These are phyloP conservation scores for Debaryomyces coudertii DNA, from an alignment of 1,139 yeast species.

Conservation along the genomic window DNA sequence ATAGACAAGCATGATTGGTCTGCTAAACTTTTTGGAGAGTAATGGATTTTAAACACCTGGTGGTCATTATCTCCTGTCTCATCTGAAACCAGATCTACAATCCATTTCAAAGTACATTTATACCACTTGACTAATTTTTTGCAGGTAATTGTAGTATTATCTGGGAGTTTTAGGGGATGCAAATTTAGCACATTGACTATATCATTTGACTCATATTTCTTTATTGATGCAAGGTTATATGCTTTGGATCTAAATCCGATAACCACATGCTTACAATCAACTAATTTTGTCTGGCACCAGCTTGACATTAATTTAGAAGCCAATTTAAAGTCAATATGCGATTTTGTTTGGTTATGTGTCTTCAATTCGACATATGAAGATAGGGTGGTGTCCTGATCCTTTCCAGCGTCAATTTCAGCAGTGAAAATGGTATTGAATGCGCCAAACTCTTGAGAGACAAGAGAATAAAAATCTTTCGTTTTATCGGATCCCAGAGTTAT, in stretches of 20 bases:
- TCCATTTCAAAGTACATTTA: constrained; percentile 19
- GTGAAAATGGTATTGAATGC: constrained; percentile 21
- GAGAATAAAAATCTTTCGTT: constrained; percentile 20
- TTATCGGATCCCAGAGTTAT: constrained; percentile 17
- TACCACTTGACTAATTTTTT: constrained; percentile 23
- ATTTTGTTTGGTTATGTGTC: constrained; percentile 19
- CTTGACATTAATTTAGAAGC: constrained; percentile 20
- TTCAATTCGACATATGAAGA: constrained; percentile 25
- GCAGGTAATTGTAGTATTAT: constrained; percentile 18
- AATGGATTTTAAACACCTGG: constrained; percentile 2
- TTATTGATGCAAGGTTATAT: constrained; percentile 23
- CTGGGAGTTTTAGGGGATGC: constrained; percentile 19
- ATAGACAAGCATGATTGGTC: background rate
- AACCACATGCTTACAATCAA: constrained; percentile 21
- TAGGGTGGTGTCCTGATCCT: constrained; percentile 23
- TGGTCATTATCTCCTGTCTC: background rate
- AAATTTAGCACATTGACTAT: constrained; percentile 17
- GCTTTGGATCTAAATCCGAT: constrained; percentile 26
- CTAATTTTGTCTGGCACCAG: constrained; percentile 29
- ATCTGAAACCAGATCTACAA: constrained; percentile 8
- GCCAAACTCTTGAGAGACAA: constrained; percentile 18
- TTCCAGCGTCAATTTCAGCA: constrained; percentile 35
- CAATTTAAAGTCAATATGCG: constrained; percentile 4
- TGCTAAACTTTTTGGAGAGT: background rate
- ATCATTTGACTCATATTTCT: constrained; percentile 20